Conservation (phyloP, 352 stramenopile species). For the Thraustochytrium striatum region DNA sequence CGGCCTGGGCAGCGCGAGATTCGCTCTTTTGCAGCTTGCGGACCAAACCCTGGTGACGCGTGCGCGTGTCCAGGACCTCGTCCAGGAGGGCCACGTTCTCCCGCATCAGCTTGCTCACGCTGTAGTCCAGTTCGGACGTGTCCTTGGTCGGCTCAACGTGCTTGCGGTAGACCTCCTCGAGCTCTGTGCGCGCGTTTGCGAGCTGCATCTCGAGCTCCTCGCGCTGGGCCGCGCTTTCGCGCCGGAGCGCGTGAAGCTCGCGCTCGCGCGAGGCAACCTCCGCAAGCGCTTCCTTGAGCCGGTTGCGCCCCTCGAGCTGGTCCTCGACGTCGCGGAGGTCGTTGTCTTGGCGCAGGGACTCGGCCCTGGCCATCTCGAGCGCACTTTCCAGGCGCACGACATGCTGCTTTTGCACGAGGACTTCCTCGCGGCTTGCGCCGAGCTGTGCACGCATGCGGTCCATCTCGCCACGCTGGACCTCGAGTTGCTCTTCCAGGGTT, state of each 20-base stretch:
- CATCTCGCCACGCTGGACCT: background rate
- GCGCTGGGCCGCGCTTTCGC: no score
- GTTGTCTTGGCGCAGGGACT: no score
- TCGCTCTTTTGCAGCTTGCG: conserved; percentile 20
- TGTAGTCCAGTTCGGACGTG: background rate
- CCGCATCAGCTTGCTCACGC: conserved; percentile 27
- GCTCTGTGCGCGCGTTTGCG: background rate
- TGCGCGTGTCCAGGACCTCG: conserved; percentile 35
- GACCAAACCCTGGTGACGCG: conserved; percentile 1
- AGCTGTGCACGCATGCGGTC: background rate
- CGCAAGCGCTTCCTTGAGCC: no score
- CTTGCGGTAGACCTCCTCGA: background rate
- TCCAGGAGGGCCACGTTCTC: conserved; percentile 46
- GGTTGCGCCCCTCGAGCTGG: no score
- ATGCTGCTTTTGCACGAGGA: no score
- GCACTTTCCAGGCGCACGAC: no score
- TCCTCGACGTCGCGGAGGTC: no score
- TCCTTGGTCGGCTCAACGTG: background rate
- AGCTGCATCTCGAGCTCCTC: no score
- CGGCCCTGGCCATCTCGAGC: no score
- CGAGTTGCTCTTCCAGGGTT: background rate
- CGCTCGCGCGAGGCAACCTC: no score
- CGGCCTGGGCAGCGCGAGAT: conserved; percentile 22
- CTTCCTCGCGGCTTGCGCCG: background rate
- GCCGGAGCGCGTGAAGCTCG: no score